Evolutionary conservation across 768 basidiomycete genomes (phyloP).

Genomic region (Lactarius tabidus): DNA sequence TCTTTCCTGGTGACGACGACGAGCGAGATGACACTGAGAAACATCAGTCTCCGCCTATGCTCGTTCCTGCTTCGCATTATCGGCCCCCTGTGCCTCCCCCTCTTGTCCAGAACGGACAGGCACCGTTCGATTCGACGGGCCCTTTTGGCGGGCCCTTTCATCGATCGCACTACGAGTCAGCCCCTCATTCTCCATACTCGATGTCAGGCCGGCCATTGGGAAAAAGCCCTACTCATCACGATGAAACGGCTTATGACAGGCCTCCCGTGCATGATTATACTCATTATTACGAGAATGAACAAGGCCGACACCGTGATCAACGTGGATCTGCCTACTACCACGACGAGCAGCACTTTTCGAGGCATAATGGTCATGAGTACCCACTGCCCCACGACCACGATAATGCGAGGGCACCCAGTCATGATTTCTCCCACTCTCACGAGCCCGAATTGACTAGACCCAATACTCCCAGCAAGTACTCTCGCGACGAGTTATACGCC

Average conservation of each 20-base stretch:
- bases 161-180: slow-evolving; percentile 15
- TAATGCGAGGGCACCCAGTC: slow-evolving; percentile 4
- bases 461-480: slow-evolving; percentile 20
- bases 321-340: slow-evolving; percentile 11
- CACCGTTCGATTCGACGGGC: not conserved
- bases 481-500: slow-evolving; percentile 62
- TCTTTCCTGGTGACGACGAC: slow-evolving; percentile 82
- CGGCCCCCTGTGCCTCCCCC: slow-evolving; percentile 19
- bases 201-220: slow-evolving; percentile 10
- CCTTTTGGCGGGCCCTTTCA: slow-evolving; percentile 18
- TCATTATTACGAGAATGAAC: slow-evolving; percentile 19
- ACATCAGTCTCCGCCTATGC: slow-evolving; percentile 15
- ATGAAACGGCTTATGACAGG: slow-evolving; percentile 6
- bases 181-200: slow-evolving; percentile 20
- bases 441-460: slow-evolving; percentile 19
- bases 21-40: slow-evolving; percentile 34
- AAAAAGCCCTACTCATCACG: slow-evolving; percentile 18
- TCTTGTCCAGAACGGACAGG: slow-evolving; percentile 20
- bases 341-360: slow-evolving; percentile 16
- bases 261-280: slow-evolving; percentile 14
- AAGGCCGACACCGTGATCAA: slow-evolving; percentile 16
- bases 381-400: slow-evolving; percentile 16
- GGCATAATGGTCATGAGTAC: slow-evolving; percentile 23
- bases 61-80: slow-evolving; percentile 20
- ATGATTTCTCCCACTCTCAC: slow-evolving; percentile 13